Base-by-base conservation (phyloP, 306 rosid genomes). In the Crataegus laevigata region DNA sequence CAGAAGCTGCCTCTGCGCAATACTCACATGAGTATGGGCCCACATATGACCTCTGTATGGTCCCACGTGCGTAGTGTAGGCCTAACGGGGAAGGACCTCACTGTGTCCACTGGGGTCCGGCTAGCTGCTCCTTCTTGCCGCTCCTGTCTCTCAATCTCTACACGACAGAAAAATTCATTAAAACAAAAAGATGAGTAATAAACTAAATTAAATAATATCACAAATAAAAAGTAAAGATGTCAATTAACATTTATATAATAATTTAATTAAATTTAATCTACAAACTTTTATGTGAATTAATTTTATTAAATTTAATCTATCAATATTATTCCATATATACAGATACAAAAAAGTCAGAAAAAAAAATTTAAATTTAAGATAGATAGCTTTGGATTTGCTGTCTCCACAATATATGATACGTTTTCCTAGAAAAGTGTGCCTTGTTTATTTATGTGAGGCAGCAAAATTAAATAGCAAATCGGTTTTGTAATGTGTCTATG, bases 131-230 rank as follows among this genome's bases (percentile, higher is more conserved):
- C 68, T 58, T 58, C 19, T 80, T 87, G 84, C 89, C 87, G 89
- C 89, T 81, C 43, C 84, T 86, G 96, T 87, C 82, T 82, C 92
- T 89, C 55, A 45, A 84, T 80, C 79, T 82, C 80, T 84, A 62
- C 88, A 78, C 85, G 87, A 89, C 90, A 78, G 83, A 82, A 88
- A 86, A 86, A 85, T 78, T 43, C 84, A 89, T 83, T 8, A 87
- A 85, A 79, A 57, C 29, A 1, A 3, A 52, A 52, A 6, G 9
- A 36, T 7, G 40, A 36, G 40, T 36, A 36, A 36, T 34, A 34
- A 8, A 34, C 2, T 34, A 34, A 34, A 34, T 36, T 36, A 36
- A 6, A 36, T 36, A 36, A 36, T 36, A 36, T 36, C 0, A 36
- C 1, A 36, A 6, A 36, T 36, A 36, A 36, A 36, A 36, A 1